A percentile compares a stretch with the other conserved stretches of the same genome.
These are phyloP conservation scores for Funneliformis caledonium DNA, from an alignment of 371 early-diverging fungal species.

Conservation along the genomic window DNA sequence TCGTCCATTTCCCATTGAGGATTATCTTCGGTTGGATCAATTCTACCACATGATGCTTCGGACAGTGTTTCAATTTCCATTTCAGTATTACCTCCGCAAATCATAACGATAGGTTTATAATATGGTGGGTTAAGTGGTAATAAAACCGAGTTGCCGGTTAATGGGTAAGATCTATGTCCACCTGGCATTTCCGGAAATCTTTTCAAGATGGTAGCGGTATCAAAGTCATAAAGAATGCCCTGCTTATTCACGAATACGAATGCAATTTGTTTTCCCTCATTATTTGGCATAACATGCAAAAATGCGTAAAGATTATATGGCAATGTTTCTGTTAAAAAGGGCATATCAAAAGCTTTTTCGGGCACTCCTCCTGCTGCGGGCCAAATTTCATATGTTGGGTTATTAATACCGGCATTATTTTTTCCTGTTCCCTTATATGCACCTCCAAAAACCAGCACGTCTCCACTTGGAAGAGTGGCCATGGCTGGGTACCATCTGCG, in stretches of 20 bases:
- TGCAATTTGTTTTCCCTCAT: slow-evolving; percentile 56
- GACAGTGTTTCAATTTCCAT: neutral
- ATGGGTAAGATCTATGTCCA: slow-evolving; percentile 62
- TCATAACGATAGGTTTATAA: slow-evolving; percentile 61
- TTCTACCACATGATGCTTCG: neutral
- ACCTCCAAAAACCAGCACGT: slow-evolving; percentile 63
- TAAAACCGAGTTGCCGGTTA: slow-evolving; percentile 62
- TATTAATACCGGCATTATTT: slow-evolving; percentile 58
- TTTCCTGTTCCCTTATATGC: slow-evolving; percentile 54
- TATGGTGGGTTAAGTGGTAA: slow-evolving; percentile 64
- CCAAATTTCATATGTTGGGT: slow-evolving; percentile 53
- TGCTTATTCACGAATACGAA: slow-evolving; percentile 62
- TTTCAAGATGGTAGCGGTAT: slow-evolving; percentile 53
- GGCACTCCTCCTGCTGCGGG: slow-evolving; percentile 38
- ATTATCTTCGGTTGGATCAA: slow-evolving; percentile 47
- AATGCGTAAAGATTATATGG: slow-evolving; percentile 64
- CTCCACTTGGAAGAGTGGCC: slow-evolving; percentile 47
- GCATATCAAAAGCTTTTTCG: slow-evolving; percentile 34
- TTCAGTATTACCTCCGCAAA: slow-evolving; percentile 59
- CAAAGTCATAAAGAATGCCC: slow-evolving; percentile 59
- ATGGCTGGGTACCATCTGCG: slow-evolving; percentile 18
- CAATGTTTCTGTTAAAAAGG: neutral
- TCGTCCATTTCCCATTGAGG: slow-evolving; percentile 67
- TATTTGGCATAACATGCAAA: slow-evolving; percentile 46
- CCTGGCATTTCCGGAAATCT: slow-evolving; percentile 55